Percentiles rank a stretch among this genome's conserved stretches.
phyloP scores from a whole-genome alignment of 192 early-diverging fungal genomes.

The Mortierella alpina region DNA sequence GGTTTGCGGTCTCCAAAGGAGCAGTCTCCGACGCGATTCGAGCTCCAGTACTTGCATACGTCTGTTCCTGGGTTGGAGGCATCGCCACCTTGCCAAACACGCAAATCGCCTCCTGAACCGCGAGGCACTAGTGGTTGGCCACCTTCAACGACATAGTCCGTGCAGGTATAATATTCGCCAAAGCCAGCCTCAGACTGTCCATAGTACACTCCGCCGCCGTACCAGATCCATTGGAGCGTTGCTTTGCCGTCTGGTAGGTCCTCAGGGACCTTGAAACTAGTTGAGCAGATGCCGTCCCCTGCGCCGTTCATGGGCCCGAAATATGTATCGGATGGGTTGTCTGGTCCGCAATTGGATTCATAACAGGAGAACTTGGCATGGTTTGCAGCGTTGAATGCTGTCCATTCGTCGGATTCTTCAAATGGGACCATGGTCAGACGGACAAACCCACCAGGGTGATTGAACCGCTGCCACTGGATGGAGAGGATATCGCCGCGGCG shows the following conservation, averaged over 20 bases:
- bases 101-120: slow-evolving; percentile 32
- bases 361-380: slow-evolving; percentile 67
- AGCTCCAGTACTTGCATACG: slow-evolving; percentile 74
- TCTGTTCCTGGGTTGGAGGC: slow-evolving; percentile 63
- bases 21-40: slow-evolving; percentile 68
- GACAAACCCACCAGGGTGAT: slow-evolving; percentile 74
- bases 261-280: slow-evolving; percentile 60
- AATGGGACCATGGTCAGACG: slow-evolving; percentile 70
- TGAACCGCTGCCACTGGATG: slow-evolving; percentile 65
- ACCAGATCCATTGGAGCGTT: slow-evolving; percentile 75
- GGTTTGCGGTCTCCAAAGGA: slow-evolving; percentile 64
- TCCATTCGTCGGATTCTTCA: slow-evolving; percentile 68
- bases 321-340: slow-evolving; percentile 41
- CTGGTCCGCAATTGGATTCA: slow-evolving; percentile 67
- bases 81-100: slow-evolving; percentile 61
- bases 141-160: slow-evolving; percentile 64
- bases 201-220: slow-evolving; percentile 70
- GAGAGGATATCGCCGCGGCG: slow-evolving; percentile 64
- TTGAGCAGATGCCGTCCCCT: slow-evolving; percentile 63
- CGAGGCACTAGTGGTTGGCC: slow-evolving; percentile 40
- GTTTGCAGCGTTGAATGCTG: slow-evolving; percentile 62
- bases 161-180: slow-evolving; percentile 70
- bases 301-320: slow-evolving; percentile 67
- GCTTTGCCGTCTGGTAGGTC: slow-evolving; percentile 64
- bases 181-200: slow-evolving; percentile 65